Evolutionary conservation across 441 rosid genomes (phyloP), one percentile per base, ranked within the genome.

Genomic region (Populus hybrid): DNA sequence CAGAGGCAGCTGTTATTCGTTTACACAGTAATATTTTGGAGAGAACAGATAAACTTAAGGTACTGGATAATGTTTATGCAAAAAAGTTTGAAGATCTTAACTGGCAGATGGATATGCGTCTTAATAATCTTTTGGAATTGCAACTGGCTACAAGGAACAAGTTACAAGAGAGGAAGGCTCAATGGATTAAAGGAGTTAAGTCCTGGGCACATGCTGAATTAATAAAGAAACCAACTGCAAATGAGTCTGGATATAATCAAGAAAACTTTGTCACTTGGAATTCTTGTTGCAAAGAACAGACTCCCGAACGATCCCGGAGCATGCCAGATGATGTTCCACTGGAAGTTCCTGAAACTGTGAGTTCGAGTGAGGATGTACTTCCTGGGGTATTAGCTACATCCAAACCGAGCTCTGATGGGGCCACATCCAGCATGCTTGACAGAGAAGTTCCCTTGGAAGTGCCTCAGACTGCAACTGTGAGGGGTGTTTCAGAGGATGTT

Each of bases 1-100:
- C 85, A 36, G 93, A 92, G 79, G 84, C 79, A 68, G 89, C 89
- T 74, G 81, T 93, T 78, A 84, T 91, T 79, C 87, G 89, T 77
- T 70, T 82, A 56, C 86, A 75, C 77, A 76, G 79, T 74, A 79
- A 69, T 75, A 74, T 56, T 74, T 76, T 87, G 5, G 74, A 75
- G 80, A 82, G 80, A 82, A 59, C 68, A 24, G 92, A 88, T 69
- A 87, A 73, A 85, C 90, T 90, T 53, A 86, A 82, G 83, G 83
- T 69, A 56, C 78, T 90, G 77, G 95, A 92, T 72, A 73, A 59
- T 78, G 87, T 86, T 59, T 89, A 80, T 80, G 82, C 84, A 11
- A 82, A 75, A 77, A 81, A 81, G 81, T 69, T 87, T 83, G 89
- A 85, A 70, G 83, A 88, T 75, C 88, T 88, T 33, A 63, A 83